Evolutionary conservation across 108 stramenopile genomes (phyloP), one percentile per base, ranked within the genome.

Genomic region (Cyclotella sp.): DNA sequence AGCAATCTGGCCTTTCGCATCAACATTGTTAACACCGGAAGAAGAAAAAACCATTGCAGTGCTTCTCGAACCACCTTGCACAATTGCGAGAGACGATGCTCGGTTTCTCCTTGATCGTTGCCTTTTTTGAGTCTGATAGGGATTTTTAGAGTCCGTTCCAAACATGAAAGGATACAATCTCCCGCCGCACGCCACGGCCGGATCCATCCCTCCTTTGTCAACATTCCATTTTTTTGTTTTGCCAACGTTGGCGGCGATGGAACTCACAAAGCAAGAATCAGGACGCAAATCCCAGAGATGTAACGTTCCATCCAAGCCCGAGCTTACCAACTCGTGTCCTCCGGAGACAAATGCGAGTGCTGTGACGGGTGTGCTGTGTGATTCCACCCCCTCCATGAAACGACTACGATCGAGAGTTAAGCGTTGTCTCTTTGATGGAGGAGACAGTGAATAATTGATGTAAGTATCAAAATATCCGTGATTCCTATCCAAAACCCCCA

Each of bases 271-370:
- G 75, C 86, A 62, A 70, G 86, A 76, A 57, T 76, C 51, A 39
- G 83, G 71, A 45, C 91, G 84, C 52, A 92, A 70, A 75, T 95
- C 88, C 93, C 93, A 95, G n/a, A 85, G 29, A 11, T 73, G 40
- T 15, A 95, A 63, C 27, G 74, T 63, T 39, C 89, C 87, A 68
- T 91, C 86, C 2, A 75, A 65, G 21, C 89, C 84, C 5, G 82
- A 52, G 40, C 86, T 91, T 7, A 88, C 89, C 40, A 94, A 53
- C 16, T 75, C 68, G 9, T 90, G 82, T 26, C 93, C 93, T 49
- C 78, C 81, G 5, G 82, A 69, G 41, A 86, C 60, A 78, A 92
- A 94, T 6, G 77, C 54, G 13, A 94, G 10, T 24, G 75, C 80
- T 15, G 77, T 58, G 8, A 94, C 91, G 21, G 86, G 82, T 29